A percentile compares a stretch with the other conserved stretches of the same genome.
Evolutionary conservation across 192 early-diverging fungal genomes (phyloP).

Genomic region (Mortierella claussenii): DNA sequence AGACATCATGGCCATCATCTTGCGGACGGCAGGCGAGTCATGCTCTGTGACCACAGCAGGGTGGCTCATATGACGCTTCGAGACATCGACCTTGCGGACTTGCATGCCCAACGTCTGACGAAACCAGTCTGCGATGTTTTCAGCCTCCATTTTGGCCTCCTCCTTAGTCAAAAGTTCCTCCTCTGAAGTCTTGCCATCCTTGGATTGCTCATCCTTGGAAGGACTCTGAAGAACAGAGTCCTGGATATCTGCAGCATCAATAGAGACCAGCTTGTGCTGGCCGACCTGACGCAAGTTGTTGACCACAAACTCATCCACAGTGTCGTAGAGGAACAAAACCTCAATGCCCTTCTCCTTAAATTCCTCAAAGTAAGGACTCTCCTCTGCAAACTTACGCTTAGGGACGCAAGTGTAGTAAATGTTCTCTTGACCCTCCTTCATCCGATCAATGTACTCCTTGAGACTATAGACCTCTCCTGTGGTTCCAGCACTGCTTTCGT

Average conservation of each 20-base stretch:
- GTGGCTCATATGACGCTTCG: constrained; percentile 76
- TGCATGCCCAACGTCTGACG: constrained; percentile 65
- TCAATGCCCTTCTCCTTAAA: constrained; percentile 79
- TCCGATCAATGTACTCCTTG: constrained; percentile 76
- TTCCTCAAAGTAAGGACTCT: constrained; percentile 79
- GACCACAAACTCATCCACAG: constrained; percentile 68
- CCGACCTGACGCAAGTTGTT: constrained; percentile 70
- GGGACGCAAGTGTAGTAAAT: constrained; percentile 76
- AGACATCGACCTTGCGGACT: constrained; percentile 75
- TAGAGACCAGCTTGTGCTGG: constrained; percentile 64
- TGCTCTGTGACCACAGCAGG: constrained; percentile 82
- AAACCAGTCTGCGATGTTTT: constrained; percentile 70
- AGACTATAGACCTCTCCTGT: constrained; percentile 64
- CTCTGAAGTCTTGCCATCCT: constrained; percentile 8
- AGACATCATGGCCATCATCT: constrained; percentile 73
- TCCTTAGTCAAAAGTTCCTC: constrained; percentile 15
- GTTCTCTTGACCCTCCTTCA: constrained; percentile 75
- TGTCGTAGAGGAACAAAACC: constrained; percentile 72
- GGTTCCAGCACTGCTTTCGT: constrained; percentile 54
- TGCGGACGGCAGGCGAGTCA: constrained; percentile 76
- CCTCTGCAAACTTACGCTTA: constrained; percentile 67
- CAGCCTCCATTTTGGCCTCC: constrained; percentile 59
- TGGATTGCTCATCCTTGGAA: constrained; percentile 9
- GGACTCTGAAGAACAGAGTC: constrained; percentile 43
- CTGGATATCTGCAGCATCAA: constrained; percentile 59